Conservation (phyloP, 1,139 yeast species). For the Taphrina populina region DNA sequence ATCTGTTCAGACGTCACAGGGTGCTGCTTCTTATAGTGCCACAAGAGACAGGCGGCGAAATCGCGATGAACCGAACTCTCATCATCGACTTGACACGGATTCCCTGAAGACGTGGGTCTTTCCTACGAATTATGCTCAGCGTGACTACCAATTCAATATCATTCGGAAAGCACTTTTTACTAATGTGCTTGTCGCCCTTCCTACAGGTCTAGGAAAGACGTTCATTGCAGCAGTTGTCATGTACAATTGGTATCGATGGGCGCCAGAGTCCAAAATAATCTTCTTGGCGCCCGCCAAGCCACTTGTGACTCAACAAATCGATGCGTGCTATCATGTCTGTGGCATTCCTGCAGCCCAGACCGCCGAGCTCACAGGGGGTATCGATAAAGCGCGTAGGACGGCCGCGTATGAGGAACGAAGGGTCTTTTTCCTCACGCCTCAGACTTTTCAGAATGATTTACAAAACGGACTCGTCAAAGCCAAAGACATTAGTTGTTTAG, state of each 20-base stretch:
- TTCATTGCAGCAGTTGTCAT: conserved; percentile 93
- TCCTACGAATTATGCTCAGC: conserved; percentile 77
- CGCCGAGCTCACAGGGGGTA: conserved; percentile 70
- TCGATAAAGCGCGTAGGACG: conserved; percentile 55
- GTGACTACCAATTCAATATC: conserved; percentile 86
- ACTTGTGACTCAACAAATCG: conserved; percentile 93
- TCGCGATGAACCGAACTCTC: conserved; percentile 32
- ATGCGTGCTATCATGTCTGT: conserved; percentile 84
- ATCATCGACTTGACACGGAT: conserved; percentile 34
- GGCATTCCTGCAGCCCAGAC: conserved; percentile 76
- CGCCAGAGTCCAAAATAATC: conserved; percentile 66
- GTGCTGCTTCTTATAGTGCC: conserved; percentile 24
- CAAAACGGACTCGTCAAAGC: conserved; percentile 74
- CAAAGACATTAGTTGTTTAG: conserved; percentile 66
- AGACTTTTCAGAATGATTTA: conserved; percentile 89
- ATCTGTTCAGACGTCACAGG: conserved; percentile 12
- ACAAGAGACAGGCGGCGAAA: conserved; percentile 7
- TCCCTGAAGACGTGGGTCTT: conserved; percentile 57
- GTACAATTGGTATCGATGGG: conserved; percentile 88
- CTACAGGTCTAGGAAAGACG: conserved; percentile 97
- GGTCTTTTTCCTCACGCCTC: conserved; percentile 94
- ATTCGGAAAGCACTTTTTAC: conserved; percentile 68
- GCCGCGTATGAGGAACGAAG: conserved; percentile 73
- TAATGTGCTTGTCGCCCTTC: conserved; percentile 83
- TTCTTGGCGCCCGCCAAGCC: conserved; percentile 98